Base-by-base conservation (phyloP, 2,329 filamentous ascomycete genomes). In the Nothopassalora personata region DNA sequence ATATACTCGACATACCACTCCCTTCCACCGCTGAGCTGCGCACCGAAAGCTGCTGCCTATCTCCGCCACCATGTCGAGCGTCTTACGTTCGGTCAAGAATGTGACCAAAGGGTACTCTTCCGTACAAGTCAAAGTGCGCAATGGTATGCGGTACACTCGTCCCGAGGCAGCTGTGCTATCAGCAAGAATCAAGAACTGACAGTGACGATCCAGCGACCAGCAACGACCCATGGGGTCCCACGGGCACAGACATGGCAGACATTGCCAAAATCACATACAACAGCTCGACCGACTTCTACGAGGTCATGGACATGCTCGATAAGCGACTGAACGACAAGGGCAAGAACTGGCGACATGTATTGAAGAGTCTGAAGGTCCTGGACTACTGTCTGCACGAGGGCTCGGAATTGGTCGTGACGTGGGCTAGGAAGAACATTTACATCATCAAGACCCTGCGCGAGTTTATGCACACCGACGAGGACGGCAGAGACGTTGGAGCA, bases 241-340 rank as follows among this genome's bases (percentile, higher is more conserved):
- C 93, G 47, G 94, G 94, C 61, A 96, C 91, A 60, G 93, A 99
- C 75, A 97, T 99, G 94, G 90, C 89, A 77, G 94, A 99, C 78
- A 97, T 99, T 73, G 91, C 94, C 75, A 90, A 94, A 75, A 87
- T 97, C 82, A 97, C 94, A 53, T 99, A 92, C 80, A 96, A 95
- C 68, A 96, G 93, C 72, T 92, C 91, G 36, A 93, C 89, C 76
- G 94, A 97, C 75, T 99, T 99, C 79, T 96, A 96, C 79, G 93
- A 99, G 74, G 97, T 99, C 70, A 96, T 99, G 88, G 94, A 99
- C 75, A 99, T 99, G 91, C 82, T 99, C 67, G 94, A 99, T 78
- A 97, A 97, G 81, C 88, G 94, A 67, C 80, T 99, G 71, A 99
- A 99, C 71, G 94, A 99, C 77, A 97, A 99, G 77, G 94, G 94